Evolutionary conservation across 257 asterid species (phyloP).

Genomic region (Solanum etuberosum): DNA sequence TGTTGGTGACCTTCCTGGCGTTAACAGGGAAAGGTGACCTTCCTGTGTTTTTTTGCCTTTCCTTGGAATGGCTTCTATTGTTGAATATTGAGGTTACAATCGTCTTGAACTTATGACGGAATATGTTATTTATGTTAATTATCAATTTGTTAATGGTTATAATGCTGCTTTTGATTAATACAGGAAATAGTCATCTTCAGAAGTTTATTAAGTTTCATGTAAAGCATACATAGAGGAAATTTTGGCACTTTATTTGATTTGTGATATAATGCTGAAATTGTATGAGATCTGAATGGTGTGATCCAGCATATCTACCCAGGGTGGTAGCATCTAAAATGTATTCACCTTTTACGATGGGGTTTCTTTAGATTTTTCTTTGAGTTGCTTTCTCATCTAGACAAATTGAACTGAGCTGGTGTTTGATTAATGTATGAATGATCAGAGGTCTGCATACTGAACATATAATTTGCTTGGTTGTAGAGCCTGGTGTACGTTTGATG

Average conservation of each 20-base stretch:
- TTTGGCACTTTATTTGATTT: not conserved
- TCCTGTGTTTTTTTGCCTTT: not conserved
- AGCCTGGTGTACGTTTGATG: not conserved
- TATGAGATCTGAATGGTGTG: not conserved
- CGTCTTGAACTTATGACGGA: not conserved
- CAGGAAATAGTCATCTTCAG: not conserved
- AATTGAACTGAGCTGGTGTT: not conserved
- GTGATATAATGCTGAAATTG: not conserved
- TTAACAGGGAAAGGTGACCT: slow-evolving; percentile 77
- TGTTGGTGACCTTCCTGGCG: slow-evolving; percentile 69
- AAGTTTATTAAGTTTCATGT: not conserved
- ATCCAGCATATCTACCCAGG: not conserved
- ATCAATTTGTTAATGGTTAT: not conserved
- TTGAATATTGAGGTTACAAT: not conserved
- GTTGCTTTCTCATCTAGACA: not conserved
- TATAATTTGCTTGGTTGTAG: not conserved
- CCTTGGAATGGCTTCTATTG: not conserved
- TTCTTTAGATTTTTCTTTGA: not conserved
- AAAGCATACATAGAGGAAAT: not conserved
- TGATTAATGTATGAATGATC: not conserved
- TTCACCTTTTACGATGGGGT: not conserved
- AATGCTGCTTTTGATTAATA: not conserved
- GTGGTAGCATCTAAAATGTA: not conserved
- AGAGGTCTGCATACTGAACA: not conserved
- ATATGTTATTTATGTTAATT: not conserved